Conservation (phyloP, 495 filamentous ascomycete species). For the Penicillium malachiteum region DNA sequence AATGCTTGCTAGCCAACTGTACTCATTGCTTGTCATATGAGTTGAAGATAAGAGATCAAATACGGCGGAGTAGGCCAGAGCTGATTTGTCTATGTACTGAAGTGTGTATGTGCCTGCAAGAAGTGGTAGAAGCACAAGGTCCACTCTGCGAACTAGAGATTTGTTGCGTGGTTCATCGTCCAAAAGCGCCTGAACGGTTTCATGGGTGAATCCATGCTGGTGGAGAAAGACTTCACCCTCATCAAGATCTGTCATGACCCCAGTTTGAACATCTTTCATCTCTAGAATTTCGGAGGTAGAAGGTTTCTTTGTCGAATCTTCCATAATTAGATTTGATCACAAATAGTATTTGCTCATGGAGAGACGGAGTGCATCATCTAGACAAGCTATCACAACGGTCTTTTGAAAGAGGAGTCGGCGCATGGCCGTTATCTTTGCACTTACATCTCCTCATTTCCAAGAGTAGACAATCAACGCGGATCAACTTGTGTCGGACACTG, state of each 20-base stretch:
- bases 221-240: slow-evolving; percentile 35
- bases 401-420: not conserved
- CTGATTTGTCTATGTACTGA: slow-evolving; percentile 41
- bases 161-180: slow-evolving; percentile 25
- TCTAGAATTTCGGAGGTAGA: slow-evolving; percentile 6
- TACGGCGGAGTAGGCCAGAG: slow-evolving; percentile 35
- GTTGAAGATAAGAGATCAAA: slow-evolving; percentile 33
- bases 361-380: not conserved
- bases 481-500: not conserved
- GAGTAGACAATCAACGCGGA: not conserved
- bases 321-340: not conserved
- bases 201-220: slow-evolving; percentile 28
- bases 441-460: slow-evolving; percentile 1
- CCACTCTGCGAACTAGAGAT: slow-evolving; percentile 33
- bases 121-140: slow-evolving; percentile 50
- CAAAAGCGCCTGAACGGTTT: slow-evolving; percentile 17
- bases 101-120: slow-evolving; percentile 50
- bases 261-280: slow-evolving; percentile 28
- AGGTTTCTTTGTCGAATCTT: slow-evolving; percentile 5
- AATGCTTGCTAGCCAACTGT: slow-evolving; percentile 53
- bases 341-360: not conserved
- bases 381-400: not conserved
- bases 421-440: not conserved
- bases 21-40: slow-evolving; percentile 35
- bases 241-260: slow-evolving; percentile 30